Base-by-base conservation (phyloP, 176 grass and related monocot genomes). In the Avena insularis region DNA sequence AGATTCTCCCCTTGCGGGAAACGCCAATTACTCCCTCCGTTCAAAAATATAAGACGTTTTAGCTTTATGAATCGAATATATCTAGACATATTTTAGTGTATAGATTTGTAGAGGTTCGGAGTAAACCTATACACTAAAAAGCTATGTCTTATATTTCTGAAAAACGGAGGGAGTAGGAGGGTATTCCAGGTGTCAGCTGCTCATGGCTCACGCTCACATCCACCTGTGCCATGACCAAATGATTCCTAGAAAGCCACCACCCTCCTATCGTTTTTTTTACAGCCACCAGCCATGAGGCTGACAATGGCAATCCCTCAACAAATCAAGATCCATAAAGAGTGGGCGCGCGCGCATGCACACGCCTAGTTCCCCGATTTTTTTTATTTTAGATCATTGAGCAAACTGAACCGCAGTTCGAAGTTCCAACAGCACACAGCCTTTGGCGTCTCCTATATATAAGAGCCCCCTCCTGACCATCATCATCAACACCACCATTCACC, bases 321-420 rank as follows among this genome's bases (percentile, higher is more conserved):
- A 88, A 85, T 90, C 86, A 91, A 88, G 82, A 91, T 91, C 90
- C 86, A 81, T 70, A 49, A 88, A 85, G 71, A 77, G 82, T 85
- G 90, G 86, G 89, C 58, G 75, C 25, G 75, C 25, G 17, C 47
- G 67, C 86, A 81, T 71, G 49, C 74, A 77, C 49, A 15, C 14
- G 16, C 15, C 2, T 33, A 68, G 31, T 9, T 9, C 31, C 63
- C 70, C 50, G 35, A 20, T 11, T 67, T 76, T 10, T 20, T 70
- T 77, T 79, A 70, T 46, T 45, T 58, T 70, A 27, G 71, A 90
- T 82, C 51, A 90, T 82, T 50, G 78, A 55, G 80, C 67, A 65
- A 91, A 63, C 85, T 69, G 59, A 84, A 53, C 49, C n/a, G 54
- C 25, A 67, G 12, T 33, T 7, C 38, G 49, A 33, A 67, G 12